These are phyloP conservation scores for Carex arenaria DNA, from an alignment of 202 grass and related monocot genomes.

Conservation along the genomic window DNA sequence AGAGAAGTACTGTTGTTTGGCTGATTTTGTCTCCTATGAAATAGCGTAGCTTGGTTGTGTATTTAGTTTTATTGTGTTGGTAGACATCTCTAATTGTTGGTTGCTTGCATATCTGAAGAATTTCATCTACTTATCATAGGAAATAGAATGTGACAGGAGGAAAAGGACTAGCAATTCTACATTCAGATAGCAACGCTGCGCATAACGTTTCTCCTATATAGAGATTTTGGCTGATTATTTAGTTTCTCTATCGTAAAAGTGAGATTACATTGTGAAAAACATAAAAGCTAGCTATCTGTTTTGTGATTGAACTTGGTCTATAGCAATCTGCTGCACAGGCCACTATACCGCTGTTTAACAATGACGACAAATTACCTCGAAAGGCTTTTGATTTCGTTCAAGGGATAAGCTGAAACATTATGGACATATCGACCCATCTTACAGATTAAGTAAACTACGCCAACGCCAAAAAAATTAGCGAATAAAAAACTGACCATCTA, in stretches of 20 bases:
- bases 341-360: neutral
- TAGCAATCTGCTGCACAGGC: neutral
- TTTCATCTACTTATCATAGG: neutral
- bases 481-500: constrained; percentile 6
- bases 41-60: neutral
- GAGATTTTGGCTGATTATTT: neutral
- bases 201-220: neutral
- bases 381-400: neutral
- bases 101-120: neutral
- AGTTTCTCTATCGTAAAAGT: neutral
- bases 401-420: neutral
- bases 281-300: neutral
- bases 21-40: neutral
- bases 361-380: neutral
- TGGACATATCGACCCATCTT: neutral
- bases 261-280: neutral
- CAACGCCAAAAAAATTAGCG: neutral
- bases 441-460: neutral
- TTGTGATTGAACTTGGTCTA: neutral
- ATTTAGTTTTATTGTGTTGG: neutral
- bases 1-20: neutral
- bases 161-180: neutral
- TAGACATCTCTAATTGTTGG: neutral
- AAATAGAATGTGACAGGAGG: neutral
- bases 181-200: neutral